A percentile compares a stretch with the other conserved stretches of the same genome.
phyloP scores from a whole-genome alignment of 371 early-diverging fungal genomes.

The Mycotypha africana region DNA sequence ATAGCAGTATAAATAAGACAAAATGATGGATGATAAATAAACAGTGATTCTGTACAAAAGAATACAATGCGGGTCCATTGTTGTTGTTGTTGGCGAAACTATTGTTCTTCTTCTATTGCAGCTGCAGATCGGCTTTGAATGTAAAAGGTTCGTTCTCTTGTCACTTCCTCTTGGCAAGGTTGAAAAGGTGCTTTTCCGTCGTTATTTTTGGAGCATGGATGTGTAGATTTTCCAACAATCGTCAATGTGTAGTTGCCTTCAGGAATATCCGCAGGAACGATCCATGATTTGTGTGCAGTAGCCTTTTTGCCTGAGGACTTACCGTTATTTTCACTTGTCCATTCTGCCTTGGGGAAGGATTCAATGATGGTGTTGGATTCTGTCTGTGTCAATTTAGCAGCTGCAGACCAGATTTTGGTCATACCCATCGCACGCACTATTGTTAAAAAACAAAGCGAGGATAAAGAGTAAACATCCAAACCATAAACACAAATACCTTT shows the following conservation, averaged over 20 bases:
- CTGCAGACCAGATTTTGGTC: constrained; percentile 26
- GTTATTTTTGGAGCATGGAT: constrained; percentile 23
- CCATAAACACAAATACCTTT: neutral
- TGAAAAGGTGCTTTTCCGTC: constrained; percentile 13
- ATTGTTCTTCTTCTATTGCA: too few relatives aligned
- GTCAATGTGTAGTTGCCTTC: constrained; percentile 22
- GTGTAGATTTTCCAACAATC: constrained; percentile 29
- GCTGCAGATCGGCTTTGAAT: too few relatives aligned
- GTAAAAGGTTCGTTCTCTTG: too few relatives aligned
- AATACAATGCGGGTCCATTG: too few relatives aligned
- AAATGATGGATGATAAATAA: too few relatives aligned
- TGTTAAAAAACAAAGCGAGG: too few relatives aligned
- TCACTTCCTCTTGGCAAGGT: too few relatives aligned
- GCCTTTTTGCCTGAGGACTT: too few relatives aligned
- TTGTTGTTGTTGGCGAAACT: too few relatives aligned
- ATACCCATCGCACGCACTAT: constrained; percentile 33
- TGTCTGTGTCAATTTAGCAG: constrained; percentile 9
- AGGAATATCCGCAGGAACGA: constrained; percentile 18
- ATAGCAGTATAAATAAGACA: too few relatives aligned
- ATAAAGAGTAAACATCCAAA: too few relatives aligned
- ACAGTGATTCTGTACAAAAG: too few relatives aligned
- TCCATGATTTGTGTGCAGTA: constrained; percentile 18
- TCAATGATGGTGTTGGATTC: constrained; percentile 9
- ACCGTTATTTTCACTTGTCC: neutral
- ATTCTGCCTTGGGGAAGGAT: constrained; percentile 12